Base-by-base conservation (phyloP, 805 yeast genomes). In the Candida endomychidarum region DNA sequence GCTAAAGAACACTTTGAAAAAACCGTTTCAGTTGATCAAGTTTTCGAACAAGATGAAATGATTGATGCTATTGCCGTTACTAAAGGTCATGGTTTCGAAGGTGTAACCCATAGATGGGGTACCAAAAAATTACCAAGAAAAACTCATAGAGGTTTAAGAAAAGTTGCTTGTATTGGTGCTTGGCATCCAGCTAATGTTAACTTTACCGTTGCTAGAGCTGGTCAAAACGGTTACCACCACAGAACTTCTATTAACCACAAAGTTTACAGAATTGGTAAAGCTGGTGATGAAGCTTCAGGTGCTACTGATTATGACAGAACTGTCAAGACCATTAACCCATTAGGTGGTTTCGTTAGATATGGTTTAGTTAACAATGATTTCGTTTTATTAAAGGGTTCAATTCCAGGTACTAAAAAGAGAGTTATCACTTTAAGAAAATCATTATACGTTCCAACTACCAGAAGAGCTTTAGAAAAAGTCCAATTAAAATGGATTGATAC, bases 61-160 rank as follows among this genome's bases (percentile, higher is more conserved):
- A 83, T 93, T 63, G 99, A 93, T 66, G 98, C 87, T 65, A 85
- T 93, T 67, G 99, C 97, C 69, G 96, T 93, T 69, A 93, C 99
- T 85, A 91, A 86, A 83, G 99, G 99, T 93, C 96, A 93, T 83
- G 99, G 99, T 83, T 90, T 86, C 88, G 99, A 93, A 80, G 99
- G 99, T 90, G 97, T 91, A 67, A 93, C 99, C 81, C 96, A 90
- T 89, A 88, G 99, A 87, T 93, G 98, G 98, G 99, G 99, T 74
- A 93, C 99, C 86, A 95, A 90, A 90, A 90, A 86, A 83, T 81
- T 93, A 63, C 99, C 99, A 78, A 89, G 99, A 82, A 93, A 93
- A 95, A 93, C 99, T 74, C 99, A 93, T 78, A 90, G 98, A 86
- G 99, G 99, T 91, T 81, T 91, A 74, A 89, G 99, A 85, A 93